These are phyloP conservation scores for Lenzites betulinus DNA, from an alignment of 768 basidiomycete species.

Conservation along the genomic window DNA sequence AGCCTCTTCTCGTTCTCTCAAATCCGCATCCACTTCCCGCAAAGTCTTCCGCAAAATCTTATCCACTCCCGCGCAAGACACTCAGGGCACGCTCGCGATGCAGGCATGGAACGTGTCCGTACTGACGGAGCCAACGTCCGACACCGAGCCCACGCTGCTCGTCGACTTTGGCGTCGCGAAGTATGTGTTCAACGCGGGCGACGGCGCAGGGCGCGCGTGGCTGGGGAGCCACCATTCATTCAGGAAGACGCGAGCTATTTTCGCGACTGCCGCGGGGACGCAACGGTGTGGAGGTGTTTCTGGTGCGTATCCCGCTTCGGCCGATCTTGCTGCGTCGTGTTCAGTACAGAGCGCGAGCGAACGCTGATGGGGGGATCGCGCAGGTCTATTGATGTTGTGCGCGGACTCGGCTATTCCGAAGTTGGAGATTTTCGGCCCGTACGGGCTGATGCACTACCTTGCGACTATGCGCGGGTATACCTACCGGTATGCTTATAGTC, in stretches of 20 bases:
- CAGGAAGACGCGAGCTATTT: constrained; percentile 68
- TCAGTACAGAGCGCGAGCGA: no score
- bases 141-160: constrained; percentile 80
- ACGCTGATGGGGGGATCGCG: constrained; percentile 15
- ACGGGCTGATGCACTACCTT: constrained; percentile 67
- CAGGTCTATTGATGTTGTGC: constrained; percentile 78
- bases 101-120: constrained; percentile 60
- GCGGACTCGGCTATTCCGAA: constrained; percentile 67
- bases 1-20: neutral
- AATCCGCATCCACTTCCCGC: neutral
- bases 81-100: neutral
- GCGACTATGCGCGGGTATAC: constrained; percentile 71
- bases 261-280: constrained; percentile 66
- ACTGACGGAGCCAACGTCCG: constrained; percentile 59
- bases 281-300: constrained; percentile 71
- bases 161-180: constrained; percentile 76
- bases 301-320: constrained; percentile 50
- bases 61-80: no score
- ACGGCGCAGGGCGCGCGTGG: constrained; percentile 76
- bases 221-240: constrained; percentile 66
- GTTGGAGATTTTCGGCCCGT: constrained; percentile 70
- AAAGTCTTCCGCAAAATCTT: neutral
- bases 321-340: neutral
- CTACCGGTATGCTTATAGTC: constrained; percentile 57
- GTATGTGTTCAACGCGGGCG: constrained; percentile 88